Evolutionary conservation across 1,284 basidiomycete genomes (phyloP), one percentile per base, ranked within the genome.

Genomic region (Ganoderma leucocontextum): DNA sequence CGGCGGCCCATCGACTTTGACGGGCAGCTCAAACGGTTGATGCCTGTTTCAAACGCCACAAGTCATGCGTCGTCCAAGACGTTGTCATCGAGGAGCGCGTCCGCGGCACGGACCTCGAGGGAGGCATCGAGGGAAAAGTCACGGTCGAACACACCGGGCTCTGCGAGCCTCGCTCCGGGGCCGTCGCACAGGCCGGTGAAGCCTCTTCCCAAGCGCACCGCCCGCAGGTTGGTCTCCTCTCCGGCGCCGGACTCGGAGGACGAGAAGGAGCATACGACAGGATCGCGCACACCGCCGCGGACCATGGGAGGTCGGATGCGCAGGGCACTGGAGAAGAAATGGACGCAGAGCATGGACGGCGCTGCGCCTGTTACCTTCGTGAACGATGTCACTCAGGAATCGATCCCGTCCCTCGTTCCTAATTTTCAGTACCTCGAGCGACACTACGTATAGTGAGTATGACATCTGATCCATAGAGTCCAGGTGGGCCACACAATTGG

Each of bases 391-490:
- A 82, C 85, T 69, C 82, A 83, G 7, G 84, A 89, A 42, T 78
- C 82, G 17, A 70, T 85, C 1, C 89, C 88, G 0, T 75, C 72
- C 2, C 73, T 86, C 12, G 75, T 81, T 1, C 71, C 77, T 0
- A 75, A 73, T 22, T 90, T 91, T 66, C 69, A 70, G 62, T 91
- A 90, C 73, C 69, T 87, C 17, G 89, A 91, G 73, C 78, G 77
- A 41, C 80, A 80, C 12, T 91, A 90, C 62, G 67, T 78, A 22
- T 85, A 83, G 85, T 85, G 74, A 62, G 86, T 74, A 25, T 13
- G 12, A n/a, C 2, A 2, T 38, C 57, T 25, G 35, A 6, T 10
- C 6, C 29, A 4, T 13, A 13, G 10, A 36, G 8, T 57, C 17
- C 29, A 35, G 33, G 29, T 57, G 35, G 12, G 44, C n/a, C 2